Conservation (phyloP, 345 rosid species). For the Chamaenerion angustifolium region DNA sequence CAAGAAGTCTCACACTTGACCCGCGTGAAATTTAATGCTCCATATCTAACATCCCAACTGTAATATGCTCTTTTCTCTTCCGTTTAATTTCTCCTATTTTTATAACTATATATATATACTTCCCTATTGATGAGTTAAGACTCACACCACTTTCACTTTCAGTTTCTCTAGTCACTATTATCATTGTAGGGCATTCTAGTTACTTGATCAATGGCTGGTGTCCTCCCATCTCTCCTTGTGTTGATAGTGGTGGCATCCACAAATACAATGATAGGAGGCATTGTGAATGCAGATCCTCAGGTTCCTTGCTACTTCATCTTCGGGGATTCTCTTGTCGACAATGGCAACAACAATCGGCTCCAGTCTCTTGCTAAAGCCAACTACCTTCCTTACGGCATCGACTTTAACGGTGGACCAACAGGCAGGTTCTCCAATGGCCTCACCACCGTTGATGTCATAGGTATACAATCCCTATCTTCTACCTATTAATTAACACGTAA, state of each 20-base stretch:
- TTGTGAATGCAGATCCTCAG: constrained; percentile 30
- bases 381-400: constrained; percentile 77
- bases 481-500: too few relatives aligned
- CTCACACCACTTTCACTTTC: not conserved
- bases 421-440: constrained; percentile 72
- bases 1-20: constrained; percentile 6
- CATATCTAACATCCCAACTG: constrained; percentile 18
- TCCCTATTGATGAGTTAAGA: not conserved
- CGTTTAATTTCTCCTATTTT: not conserved
- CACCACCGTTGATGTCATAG: constrained; percentile 63
- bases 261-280: constrained; percentile 2
- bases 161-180: too few relatives aligned
- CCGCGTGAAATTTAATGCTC: constrained; percentile 28
- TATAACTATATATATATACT: not conserved
- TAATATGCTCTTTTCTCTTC: not conserved
- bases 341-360: constrained; percentile 74
- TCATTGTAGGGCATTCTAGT: too few relatives aligned
- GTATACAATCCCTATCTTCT: constrained; percentile 16
- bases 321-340: constrained; percentile 90
- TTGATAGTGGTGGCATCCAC: not conserved
- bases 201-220: too few relatives aligned
- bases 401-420: constrained; percentile 54
- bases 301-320: constrained; percentile 78
- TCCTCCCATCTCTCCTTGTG: not conserved
- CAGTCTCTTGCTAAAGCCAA: constrained; percentile 52